Evolutionary conservation across 768 basidiomycete species (phyloP).

Genomic region (Phanerochaete carnosa): DNA sequence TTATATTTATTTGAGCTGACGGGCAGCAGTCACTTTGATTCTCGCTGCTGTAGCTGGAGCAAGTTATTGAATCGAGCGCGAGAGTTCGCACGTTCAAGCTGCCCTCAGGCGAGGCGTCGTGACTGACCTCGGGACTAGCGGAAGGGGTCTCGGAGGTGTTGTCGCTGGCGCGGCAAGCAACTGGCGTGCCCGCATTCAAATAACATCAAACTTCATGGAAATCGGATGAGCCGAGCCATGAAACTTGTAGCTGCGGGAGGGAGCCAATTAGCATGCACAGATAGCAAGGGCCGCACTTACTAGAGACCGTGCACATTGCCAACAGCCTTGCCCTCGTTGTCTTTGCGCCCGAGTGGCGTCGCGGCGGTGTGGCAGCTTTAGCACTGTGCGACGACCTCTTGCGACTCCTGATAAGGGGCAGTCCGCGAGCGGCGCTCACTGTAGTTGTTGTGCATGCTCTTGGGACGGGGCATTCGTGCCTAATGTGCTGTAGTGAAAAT

Average conservation of each 20-base stretch:
- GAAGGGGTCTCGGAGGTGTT: slow-evolving; percentile 67
- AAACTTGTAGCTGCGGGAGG: slow-evolving; percentile 58
- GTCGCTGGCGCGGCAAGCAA: slow-evolving; percentile 58
- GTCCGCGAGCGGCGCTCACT: slow-evolving; percentile 63
- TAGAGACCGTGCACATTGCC: slow-evolving; percentile 94
- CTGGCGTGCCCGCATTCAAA: slow-evolving; percentile 85
- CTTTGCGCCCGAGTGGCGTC: slow-evolving; percentile 87
- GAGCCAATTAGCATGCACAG: slow-evolving; percentile 22
- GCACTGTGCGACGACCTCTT: slow-evolving; percentile 82
- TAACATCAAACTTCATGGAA: slow-evolving; percentile 86
- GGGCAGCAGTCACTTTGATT: slow-evolving; percentile 40
- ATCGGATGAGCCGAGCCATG: slow-evolving; percentile 81
- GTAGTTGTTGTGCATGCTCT: no score
- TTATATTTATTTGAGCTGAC: slow-evolving; percentile 48
- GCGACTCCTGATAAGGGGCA: slow-evolving; percentile 62
- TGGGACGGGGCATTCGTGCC: slow-evolving; percentile 84
- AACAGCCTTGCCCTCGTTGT: slow-evolving; percentile 87
- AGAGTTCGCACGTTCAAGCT: slow-evolving; percentile 62
- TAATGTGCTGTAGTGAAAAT: slow-evolving; percentile 53
- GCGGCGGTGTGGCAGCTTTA: slow-evolving; percentile 89
- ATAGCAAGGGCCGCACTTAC: slow-evolving; percentile 77
- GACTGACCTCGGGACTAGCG: slow-evolving; percentile 69
- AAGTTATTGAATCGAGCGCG: slow-evolving; percentile 65
- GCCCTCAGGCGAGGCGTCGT: slow-evolving; percentile 63
- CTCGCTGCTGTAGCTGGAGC: slow-evolving; percentile 44